These are phyloP conservation scores for Didymella pinodella DNA, from an alignment of 2,329 filamentous ascomycete genomes.

Conservation along the genomic window DNA sequence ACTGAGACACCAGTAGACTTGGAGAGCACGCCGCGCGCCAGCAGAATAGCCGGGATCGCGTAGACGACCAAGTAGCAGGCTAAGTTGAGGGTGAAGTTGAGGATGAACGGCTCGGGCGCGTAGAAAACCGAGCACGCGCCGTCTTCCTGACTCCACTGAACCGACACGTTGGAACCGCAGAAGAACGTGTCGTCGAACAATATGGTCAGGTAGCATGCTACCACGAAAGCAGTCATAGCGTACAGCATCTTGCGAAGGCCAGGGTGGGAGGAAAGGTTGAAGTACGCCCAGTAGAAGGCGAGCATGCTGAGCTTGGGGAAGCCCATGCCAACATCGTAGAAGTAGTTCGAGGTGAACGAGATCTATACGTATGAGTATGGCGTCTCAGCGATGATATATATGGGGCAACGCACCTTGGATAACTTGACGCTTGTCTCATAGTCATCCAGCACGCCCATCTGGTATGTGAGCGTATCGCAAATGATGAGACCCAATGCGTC, in stretches of 20 bases:
- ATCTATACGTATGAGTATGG: slow-evolving; percentile 19
- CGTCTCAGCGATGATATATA: too few species aligned
- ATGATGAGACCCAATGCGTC: slow-evolving; percentile 28
- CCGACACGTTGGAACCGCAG: slow-evolving; percentile 28
- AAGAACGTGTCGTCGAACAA: slow-evolving; percentile 37
- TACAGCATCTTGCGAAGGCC: slow-evolving; percentile 35
- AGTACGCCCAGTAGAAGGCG: slow-evolving; percentile 35
- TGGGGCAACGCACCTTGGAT: slow-evolving; percentile 26
- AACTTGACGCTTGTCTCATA: slow-evolving; percentile 29
- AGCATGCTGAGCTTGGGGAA: slow-evolving; percentile 39
- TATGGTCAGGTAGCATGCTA: slow-evolving; percentile 31
- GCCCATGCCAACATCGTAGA: slow-evolving; percentile 37
- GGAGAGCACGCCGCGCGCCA: slow-evolving; percentile 22
- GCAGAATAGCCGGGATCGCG: slow-evolving; percentile 24
- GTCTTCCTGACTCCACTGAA: slow-evolving; percentile 35
- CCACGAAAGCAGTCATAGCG: slow-evolving; percentile 29
- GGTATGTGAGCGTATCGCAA: slow-evolving; percentile 30
- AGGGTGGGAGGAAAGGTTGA: slow-evolving; percentile 30
- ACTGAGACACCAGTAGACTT: slow-evolving; percentile 24
- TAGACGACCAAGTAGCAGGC: slow-evolving; percentile 34
- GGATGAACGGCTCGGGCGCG: slow-evolving; percentile 34
- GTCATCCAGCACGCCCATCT: slow-evolving; percentile 32
- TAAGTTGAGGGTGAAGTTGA: slow-evolving; percentile 37
- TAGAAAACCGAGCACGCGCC: slow-evolving; percentile 36
- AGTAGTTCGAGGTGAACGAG: slow-evolving; percentile 36